Evolutionary conservation across 1,284 basidiomycete genomes (phyloP), one percentile per base, ranked within the genome.

Genomic region (Cutaneotrichosporon sp.): DNA sequence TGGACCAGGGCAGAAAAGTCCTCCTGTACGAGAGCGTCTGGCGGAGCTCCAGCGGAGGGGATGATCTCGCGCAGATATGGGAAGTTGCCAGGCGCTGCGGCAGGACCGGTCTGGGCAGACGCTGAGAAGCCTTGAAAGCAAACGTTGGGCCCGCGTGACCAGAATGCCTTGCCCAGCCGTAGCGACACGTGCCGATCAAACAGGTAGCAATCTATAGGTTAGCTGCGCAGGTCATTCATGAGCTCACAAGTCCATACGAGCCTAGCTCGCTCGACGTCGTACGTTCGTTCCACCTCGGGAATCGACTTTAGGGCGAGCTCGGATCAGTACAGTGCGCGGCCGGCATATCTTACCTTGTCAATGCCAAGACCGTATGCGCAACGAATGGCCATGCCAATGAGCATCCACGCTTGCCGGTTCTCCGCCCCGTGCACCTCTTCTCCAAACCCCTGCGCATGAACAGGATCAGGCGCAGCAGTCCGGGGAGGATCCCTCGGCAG

Each of bases 121-220:
- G 68, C 64, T 0, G 72, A 70, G 55, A 68, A 75, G 17, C 72
- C 73, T 49, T 69, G 67, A 50, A 76, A 74, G 57, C 75, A 75
- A 21, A 75, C 61, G 13, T 65, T 64, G 0, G 73, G 70, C 2
- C 75, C 73, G 41, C 75, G 64, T 4, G 72, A 72, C 75, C 75
- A 76, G 56, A 76, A 76, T 1, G 72, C 75, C 35, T 71, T 68
- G 13, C 75, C 75, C 12, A 74, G 63, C 1, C 73, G 68, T 3
- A 75, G 61, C 0, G 70, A 73, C 18, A 75, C 63, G 44, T 66
- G 40, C 14, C 36, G 30, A 38, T 36, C 22, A 45, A 47, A 48
- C 10, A 47, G n/a, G 34, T 42, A 41, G 22, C 41, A 51, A 21
- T 45, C 35, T 40, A 33, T 12, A n/a, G 7, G 47, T 49, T 18